Base-by-base conservation (phyloP, 805 yeast species). In the Candida insectorum region DNA sequence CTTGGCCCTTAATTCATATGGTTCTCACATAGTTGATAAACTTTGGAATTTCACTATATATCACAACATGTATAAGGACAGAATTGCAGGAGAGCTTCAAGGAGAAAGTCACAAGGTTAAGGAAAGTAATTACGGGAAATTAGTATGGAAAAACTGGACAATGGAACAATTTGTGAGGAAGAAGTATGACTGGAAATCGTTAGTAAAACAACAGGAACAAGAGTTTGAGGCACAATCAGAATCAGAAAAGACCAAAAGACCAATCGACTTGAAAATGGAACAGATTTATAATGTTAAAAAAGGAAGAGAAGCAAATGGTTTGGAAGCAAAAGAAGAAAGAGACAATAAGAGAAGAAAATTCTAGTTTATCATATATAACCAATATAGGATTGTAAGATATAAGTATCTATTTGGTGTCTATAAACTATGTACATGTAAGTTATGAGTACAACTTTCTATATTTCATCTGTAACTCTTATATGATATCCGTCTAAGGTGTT, bases 91-190 rank as follows among this genome's bases (percentile, higher is more conserved):
- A 16, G 81, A 79, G 39, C 62, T 91, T 39, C 49, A 65, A 17
- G 70, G 65, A 12, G 73, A 79, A 26, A 73, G 80, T 24, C 81
- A 76, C 24, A 69, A 71, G 40, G 83, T 93, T 27, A 88, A 93
- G 62, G 86, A 81, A 40, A 85, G 95, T 52, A 74, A 68, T 9
- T 93, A 91, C 51, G 98, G 98, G 22, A 77, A 81, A 52, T 72
- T 79, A 48, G 97, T 93, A 2, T 93, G 97, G 97, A 85, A 82
- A 55, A 91, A 91, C 56, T 93, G 97, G 97, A 63, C 74, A 19
- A 73, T 91, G 81, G 97, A 93, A 54, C 60, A 80, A 47, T 91
- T 78, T 49, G 53, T 65, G 8, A 71, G 94, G 52, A 79, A 80
- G 58, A 75, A 80, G 55, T 75, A 68, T 50, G 96, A 88, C 51